Conservation (phyloP, 2,329 filamentous ascomycete genomes). For the Alternaria sp. region DNA sequence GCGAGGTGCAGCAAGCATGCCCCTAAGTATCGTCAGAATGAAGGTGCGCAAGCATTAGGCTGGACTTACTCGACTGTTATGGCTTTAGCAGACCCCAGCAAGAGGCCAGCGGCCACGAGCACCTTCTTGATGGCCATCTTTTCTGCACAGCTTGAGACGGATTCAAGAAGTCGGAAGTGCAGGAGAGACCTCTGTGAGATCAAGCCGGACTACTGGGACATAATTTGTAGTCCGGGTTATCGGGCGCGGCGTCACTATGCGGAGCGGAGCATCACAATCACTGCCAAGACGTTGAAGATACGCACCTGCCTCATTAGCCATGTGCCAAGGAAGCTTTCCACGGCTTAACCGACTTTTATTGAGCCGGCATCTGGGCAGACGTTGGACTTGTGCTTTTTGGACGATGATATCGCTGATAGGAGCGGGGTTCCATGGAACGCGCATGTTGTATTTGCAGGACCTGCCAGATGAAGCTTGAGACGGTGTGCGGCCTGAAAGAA, state of each 20-base stretch:
- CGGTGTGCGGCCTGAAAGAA: constrained; percentile 3
- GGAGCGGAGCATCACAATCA: constrained; percentile 17
- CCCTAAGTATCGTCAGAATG: constrained; percentile 18
- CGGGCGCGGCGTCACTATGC: constrained; percentile 19
- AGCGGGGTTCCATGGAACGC: constrained; percentile 18
- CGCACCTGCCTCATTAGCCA: constrained; percentile 26
- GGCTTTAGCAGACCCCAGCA: constrained; percentile 35
- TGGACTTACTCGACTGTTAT: constrained; percentile 36
- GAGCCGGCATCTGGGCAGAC: constrained; percentile 19
- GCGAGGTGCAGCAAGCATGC: constrained; percentile 36
- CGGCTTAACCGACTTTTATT: constrained; percentile 27
- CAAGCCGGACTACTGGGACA: constrained; percentile 9
- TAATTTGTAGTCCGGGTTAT: constrained; percentile 23
- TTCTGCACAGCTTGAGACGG: constrained; percentile 3
- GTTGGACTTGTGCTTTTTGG: constrained; percentile 20
- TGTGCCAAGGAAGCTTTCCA: constrained; percentile 32
- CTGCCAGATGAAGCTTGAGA: constrained; percentile 27
- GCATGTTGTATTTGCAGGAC: constrained; percentile 22
- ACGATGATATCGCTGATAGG: constrained; percentile 21
- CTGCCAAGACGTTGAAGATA: constrained; percentile 18
- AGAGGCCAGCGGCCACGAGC: constrained; percentile 31
- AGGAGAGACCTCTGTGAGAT: constrained; percentile 6
- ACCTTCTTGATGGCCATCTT: constrained; percentile 38
- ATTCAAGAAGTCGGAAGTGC: constrained; percentile 5
- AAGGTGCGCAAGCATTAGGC: neutral